Conservation (phyloP, 345 rosid genomes). For the Salix brachista region DNA sequence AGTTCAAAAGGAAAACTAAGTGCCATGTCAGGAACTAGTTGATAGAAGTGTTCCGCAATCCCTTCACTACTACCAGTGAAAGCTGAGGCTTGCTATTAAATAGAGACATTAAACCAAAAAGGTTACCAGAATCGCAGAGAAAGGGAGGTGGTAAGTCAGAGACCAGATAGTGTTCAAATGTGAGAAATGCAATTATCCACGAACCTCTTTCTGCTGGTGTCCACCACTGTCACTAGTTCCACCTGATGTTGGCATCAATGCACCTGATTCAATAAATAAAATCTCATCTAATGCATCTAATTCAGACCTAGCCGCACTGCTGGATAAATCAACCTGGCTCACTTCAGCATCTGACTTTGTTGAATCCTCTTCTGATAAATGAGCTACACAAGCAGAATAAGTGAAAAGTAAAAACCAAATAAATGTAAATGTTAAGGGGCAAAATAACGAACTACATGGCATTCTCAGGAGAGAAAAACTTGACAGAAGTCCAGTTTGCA, state of each 20-base stretch:
- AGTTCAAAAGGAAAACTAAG: slow-evolving; percentile 85
- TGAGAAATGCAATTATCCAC: slow-evolving; percentile 1
- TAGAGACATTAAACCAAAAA: slow-evolving; percentile 15
- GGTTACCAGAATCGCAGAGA: neutral
- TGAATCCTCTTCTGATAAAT: slow-evolving; percentile 48
- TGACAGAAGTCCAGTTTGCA: neutral
- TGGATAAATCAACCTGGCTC: slow-evolving; percentile 22
- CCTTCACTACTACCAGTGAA: slow-evolving; percentile 56
- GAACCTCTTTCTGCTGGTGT: slow-evolving; percentile 57
- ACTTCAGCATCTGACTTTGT: slow-evolving; percentile 36
- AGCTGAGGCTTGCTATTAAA: slow-evolving; percentile 66
- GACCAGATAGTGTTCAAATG: neutral
- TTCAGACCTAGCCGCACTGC: slow-evolving; percentile 33
- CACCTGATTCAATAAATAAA: slow-evolving; percentile 53
- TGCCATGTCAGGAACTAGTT: slow-evolving; percentile 91
- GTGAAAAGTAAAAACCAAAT: neutral
- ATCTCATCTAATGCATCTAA: slow-evolving; percentile 71
- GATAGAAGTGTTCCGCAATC: slow-evolving; percentile 67
- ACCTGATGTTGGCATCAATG: slow-evolving; percentile 32
- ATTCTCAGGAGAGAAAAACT: neutral
- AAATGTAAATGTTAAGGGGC: neutral
- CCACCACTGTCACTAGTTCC: slow-evolving; percentile 25
- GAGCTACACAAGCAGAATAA: slow-evolving; percentile 29
- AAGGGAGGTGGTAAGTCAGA: neutral
- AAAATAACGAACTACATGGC: neutral